These are phyloP conservation scores for Aureoboletus auriporus DNA, from an alignment of 768 basidiomycete genomes.

Conservation along the genomic window DNA sequence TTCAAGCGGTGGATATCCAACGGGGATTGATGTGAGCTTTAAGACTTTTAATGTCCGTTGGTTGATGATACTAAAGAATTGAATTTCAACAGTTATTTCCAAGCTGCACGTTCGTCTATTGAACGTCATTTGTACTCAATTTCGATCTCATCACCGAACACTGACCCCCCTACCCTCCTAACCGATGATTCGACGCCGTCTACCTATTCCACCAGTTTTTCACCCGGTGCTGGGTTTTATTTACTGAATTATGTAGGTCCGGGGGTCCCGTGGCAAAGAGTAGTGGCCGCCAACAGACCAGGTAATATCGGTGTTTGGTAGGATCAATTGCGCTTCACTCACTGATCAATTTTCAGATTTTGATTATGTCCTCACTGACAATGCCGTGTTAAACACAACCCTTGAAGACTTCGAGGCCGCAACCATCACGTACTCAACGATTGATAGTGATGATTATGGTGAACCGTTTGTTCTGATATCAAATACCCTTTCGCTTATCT, in stretches of 20 bases:
- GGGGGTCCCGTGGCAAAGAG: conserved; percentile 80
- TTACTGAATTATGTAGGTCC: conserved; percentile 78
- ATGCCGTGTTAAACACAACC: conserved; percentile 59
- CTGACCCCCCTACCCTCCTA: conserved; percentile 43
- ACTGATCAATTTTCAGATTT: conserved; percentile 41
- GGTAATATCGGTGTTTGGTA: conserved; percentile 30
- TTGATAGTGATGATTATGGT: conserved; percentile 83
- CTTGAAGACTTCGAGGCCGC: conserved; percentile 69
- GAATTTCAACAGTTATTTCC: conserved; percentile 67
- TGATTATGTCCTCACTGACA: conserved; percentile 65
- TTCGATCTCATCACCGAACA: conserved; percentile 52
- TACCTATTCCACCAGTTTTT: conserved; percentile 70
- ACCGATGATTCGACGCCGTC: conserved; percentile 50
- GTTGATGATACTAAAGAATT: conserved; percentile 19
- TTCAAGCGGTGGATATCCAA: conserved; percentile 66
- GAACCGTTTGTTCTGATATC: conserved; percentile 14
- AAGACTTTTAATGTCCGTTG: conserved; percentile 31
- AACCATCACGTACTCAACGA: conserved; percentile 63
- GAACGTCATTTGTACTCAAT: conserved; percentile 84
- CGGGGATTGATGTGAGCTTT: conserved; percentile 66
- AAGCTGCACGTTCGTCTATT: conserved; percentile 79
- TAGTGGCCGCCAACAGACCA: conserved; percentile 52
- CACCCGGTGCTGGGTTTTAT: conserved; percentile 84
- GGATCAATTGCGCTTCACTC: not conserved
- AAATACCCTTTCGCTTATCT: conserved; percentile 14